Percentiles rank a stretch among this genome's conserved stretches.
Conservation (phyloP, 108 stramenopile genomes). For the Cyclotella baltica region DNA sequence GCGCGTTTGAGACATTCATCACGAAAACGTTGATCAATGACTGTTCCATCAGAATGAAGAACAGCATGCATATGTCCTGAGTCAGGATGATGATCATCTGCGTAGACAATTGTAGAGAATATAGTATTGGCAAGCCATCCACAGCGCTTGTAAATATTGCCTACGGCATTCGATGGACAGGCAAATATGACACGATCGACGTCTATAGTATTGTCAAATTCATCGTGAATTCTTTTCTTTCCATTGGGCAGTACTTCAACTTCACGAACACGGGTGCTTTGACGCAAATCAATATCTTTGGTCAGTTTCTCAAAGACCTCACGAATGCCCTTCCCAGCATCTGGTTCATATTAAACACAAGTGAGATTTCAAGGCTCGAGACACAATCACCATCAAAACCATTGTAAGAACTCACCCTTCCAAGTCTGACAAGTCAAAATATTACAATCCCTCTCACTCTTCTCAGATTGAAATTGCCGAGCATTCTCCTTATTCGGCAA, state of each 20-base stretch:
- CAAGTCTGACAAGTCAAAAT: slow-evolving; percentile 65
- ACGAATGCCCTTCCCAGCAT: slow-evolving; percentile 65
- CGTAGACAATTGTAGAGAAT: slow-evolving; percentile 56
- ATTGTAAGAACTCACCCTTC: slow-evolving; percentile 33
- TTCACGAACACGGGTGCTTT: slow-evolving; percentile 53
- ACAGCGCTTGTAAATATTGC: slow-evolving; percentile 53
- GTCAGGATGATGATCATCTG: slow-evolving; percentile 66
- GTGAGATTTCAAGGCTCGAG: not conserved
- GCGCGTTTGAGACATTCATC: slow-evolving; percentile 58
- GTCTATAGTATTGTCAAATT: slow-evolving; percentile 54
- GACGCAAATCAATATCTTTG: slow-evolving; percentile 51
- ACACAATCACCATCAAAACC: not conserved
- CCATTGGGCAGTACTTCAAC: slow-evolving; percentile 58
- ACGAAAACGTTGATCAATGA: slow-evolving; percentile 53
- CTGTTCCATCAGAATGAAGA: slow-evolving; percentile 59
- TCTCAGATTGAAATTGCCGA: slow-evolving; percentile 36
- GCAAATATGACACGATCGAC: slow-evolving; percentile 68
- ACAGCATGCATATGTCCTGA: slow-evolving; percentile 69
- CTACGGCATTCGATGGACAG: slow-evolving; percentile 59
- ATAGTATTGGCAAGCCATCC: slow-evolving; percentile 58
- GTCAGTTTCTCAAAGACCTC: slow-evolving; percentile 59
- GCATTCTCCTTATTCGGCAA: slow-evolving; percentile 52
- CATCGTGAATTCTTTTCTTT: slow-evolving; percentile 58
- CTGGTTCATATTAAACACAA: not conserved
- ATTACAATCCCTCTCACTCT: slow-evolving; percentile 55